phyloP scores from a whole-genome alignment of 306 rosid species.

The Arachis hypogaea region DNA sequence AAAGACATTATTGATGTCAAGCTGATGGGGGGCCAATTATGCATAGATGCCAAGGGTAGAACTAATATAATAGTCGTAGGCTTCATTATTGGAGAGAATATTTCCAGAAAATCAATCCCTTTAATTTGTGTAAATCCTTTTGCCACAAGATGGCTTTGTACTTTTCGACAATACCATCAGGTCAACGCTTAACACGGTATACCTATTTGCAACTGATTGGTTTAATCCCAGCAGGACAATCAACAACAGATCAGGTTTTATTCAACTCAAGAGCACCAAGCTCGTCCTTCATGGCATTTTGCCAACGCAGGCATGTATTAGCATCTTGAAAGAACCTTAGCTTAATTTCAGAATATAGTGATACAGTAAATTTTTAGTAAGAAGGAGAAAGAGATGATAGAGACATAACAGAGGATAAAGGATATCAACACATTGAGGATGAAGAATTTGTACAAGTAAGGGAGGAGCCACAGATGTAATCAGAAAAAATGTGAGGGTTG shows the following conservation, averaged over 20 bases:
- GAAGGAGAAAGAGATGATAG: not conserved
- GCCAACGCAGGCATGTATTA: too few relatives aligned
- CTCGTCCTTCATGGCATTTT: not conserved
- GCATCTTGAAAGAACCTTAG: not conserved
- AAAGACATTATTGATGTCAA: too few relatives aligned
- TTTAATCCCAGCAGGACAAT: not conserved
- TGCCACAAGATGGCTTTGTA: not conserved
- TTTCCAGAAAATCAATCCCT: not conserved
- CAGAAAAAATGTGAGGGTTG: too few relatives aligned
- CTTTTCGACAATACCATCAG: not conserved
- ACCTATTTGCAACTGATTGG: too few relatives aligned
- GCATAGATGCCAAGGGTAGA: too few relatives aligned
- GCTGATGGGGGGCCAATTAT: too few relatives aligned
- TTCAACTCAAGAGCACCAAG: not conserved
- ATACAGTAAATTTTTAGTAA: not conserved
- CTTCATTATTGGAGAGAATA: too few relatives aligned
- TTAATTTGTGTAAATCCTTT: not conserved
- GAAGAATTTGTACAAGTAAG: not conserved
- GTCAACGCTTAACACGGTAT: too few relatives aligned
- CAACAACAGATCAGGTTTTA: not conserved
- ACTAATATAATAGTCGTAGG: too few relatives aligned
- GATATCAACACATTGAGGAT: not conserved
- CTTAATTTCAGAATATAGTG: not conserved
- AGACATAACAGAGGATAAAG: too few relatives aligned
- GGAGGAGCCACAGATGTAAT: too few relatives aligned